phyloP scores from a whole-genome alignment of 1,284 basidiomycete species.

The Lentinus polychrous region DNA sequence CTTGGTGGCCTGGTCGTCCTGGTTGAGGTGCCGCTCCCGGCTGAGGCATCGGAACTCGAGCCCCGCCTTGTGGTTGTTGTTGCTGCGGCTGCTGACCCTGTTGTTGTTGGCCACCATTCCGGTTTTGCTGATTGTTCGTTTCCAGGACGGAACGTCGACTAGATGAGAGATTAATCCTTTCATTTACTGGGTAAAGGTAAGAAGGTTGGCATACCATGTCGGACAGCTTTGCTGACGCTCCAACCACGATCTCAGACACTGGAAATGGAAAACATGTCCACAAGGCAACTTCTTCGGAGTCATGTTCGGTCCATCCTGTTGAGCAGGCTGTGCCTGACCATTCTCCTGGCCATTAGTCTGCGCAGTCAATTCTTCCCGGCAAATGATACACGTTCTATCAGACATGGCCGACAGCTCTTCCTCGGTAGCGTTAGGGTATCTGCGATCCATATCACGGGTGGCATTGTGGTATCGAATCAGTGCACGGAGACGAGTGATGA shows the following conservation, averaged over 20 bases:
- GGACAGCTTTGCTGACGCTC: slow-evolving; percentile 96
- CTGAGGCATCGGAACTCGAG: slow-evolving; percentile 26
- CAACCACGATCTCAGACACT: slow-evolving; percentile 95
- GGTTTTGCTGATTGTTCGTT: slow-evolving; percentile 26
- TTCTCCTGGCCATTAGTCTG: slow-evolving; percentile 17
- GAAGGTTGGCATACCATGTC: slow-evolving; percentile 67
- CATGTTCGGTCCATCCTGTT: slow-evolving; percentile 76
- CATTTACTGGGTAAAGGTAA: neutral
- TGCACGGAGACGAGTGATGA: slow-evolving; percentile 81
- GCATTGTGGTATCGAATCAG: slow-evolving; percentile 90
- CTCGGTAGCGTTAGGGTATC: slow-evolving; percentile 90
- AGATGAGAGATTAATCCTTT: slow-evolving; percentile 14
- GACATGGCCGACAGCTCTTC: slow-evolving; percentile 77
- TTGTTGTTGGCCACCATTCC: slow-evolving; percentile 17
- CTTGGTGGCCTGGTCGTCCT: slow-evolving; percentile 12
- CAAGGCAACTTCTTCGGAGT: slow-evolving; percentile 96
- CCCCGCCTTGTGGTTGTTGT: slow-evolving; percentile 23
- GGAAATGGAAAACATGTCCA: slow-evolving; percentile 97
- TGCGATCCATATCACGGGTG: slow-evolving; percentile 93
- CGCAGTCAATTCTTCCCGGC: slow-evolving; percentile 90
- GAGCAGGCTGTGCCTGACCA: slow-evolving; percentile 18
- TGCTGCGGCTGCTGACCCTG: neutral
- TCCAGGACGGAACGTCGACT: slow-evolving; percentile 87
- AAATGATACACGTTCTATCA: slow-evolving; percentile 96
- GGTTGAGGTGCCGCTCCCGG: slow-evolving; percentile 19